These are phyloP conservation scores for Flaveria linearis DNA, from an alignment of 129 eudicot genomes.

Conservation along the genomic window DNA sequence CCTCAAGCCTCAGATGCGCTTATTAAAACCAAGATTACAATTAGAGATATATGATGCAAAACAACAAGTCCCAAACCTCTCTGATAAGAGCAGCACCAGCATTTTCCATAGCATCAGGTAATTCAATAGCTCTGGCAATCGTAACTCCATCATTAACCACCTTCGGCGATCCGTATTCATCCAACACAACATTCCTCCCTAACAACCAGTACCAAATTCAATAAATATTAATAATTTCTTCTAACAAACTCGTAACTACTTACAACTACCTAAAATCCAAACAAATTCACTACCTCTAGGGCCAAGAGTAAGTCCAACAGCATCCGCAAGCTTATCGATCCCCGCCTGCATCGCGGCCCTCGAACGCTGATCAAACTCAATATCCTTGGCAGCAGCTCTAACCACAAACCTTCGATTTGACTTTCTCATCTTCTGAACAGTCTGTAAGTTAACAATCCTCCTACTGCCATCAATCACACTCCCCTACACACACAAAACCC, in stretches of 20 bases:
- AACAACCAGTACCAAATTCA: not conserved
- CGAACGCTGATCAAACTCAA: constrained; percentile 80
- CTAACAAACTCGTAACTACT: too few species aligned
- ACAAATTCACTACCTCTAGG: constrained; percentile 61
- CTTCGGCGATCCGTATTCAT: constrained; percentile 83
- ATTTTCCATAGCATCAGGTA: constrained; percentile 95
- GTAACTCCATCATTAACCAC: constrained; percentile 98
- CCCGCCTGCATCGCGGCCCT: constrained; percentile 88
- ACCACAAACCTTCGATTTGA: constrained; percentile 55
- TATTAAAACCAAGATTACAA: not conserved
- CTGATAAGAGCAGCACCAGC: constrained; percentile 98
- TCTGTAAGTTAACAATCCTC: constrained; percentile 48
- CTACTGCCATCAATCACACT: constrained; percentile 38
- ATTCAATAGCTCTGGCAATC: constrained; percentile 93
- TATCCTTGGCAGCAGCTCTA: constrained; percentile 83
- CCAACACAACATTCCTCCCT: constrained; percentile 97
- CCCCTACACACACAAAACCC: constrained; percentile 38
- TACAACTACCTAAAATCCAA: too few species aligned
- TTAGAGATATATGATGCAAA: not conserved
- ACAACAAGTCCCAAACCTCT: constrained; percentile 54
- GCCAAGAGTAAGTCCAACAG: constrained; percentile 84
- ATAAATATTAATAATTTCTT: not conserved
- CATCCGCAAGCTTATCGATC: constrained; percentile 86
- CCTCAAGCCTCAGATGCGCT: not conserved
- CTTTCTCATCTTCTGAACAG: constrained; percentile 40